Conservation (phyloP, 164 flowering plant species). For the Vitis cinerea region DNA sequence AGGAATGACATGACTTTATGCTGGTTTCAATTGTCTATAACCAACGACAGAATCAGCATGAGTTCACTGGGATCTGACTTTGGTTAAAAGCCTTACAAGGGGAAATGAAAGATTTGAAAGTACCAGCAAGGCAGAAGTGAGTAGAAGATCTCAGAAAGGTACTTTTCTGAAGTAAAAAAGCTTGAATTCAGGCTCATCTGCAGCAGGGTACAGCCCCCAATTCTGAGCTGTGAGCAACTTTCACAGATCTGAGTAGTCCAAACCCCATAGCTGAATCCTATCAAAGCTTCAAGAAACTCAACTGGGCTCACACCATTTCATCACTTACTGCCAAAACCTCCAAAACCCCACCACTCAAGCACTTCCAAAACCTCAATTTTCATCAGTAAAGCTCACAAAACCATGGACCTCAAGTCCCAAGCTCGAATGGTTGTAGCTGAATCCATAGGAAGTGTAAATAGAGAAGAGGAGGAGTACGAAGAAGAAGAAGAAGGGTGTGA, state of each 20-base stretch:
- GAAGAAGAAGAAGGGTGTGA: constrained; percentile 7
- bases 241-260: background rate
- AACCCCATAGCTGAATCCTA: background rate
- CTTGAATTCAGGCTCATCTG: background rate
- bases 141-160: background rate
- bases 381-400: background rate
- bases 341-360: background rate
- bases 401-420: too few species aligned
- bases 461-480: background rate
- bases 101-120: background rate
- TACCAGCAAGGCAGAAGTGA: background rate
- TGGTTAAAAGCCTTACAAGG: too few species aligned
- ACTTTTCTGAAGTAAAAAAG: background rate
- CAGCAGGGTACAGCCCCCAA: too few species aligned
- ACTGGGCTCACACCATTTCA: background rate
- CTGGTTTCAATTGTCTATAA: background rate
- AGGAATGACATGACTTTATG: background rate
- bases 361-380: constrained; percentile 6
- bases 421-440: too few species aligned
- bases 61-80: background rate
- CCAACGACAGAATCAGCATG: background rate
- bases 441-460: too few species aligned
- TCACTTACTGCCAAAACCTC: background rate
- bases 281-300: background rate
- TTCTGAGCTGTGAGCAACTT: background rate